Base-by-base conservation (phyloP, 805 yeast species). In the Candida chilensis region DNA sequence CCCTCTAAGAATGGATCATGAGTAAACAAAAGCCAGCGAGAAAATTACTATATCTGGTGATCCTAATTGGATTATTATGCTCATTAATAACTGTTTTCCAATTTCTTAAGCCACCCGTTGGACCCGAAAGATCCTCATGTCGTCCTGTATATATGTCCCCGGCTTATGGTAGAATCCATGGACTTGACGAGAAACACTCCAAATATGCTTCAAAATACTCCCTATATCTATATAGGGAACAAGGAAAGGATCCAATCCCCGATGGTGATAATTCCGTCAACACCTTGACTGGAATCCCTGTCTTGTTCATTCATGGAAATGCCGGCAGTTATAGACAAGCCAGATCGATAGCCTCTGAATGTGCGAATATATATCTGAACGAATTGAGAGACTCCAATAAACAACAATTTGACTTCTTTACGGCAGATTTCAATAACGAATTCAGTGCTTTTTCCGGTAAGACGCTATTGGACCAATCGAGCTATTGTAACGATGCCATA, bases 361-460 rank as follows among this genome's bases (percentile, higher is more conserved):
- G 83, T 16, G 69, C 95, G 2, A 64, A 66, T 25, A 41, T 70
- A 3, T 78, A 60, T 40, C 67, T 59, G 38, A 67, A 67, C 3
- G 50, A 47, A 31, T 27, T 47, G 11, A 28, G 36, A 27, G 39
- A 37, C 21, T 36, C 37, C 9, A 40, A 45, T 20, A 40, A 48
- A 32, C 45, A 59, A 31, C 74, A 72, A 39, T 59, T 85, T 31
- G 98, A 92, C 50, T 82, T 88, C 50, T 90, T 87, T 50, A 66
- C 94, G 1, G 94, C 94, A 1, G 95, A 90, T 51, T 92, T 90
- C 59, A 87, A 88, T 47, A 97, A 88, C 54, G 97, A 92, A 47
- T 78, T 86, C 42, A 87, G 96, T 1, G 97, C 97, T 0, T 84
- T 90, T 52, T 96, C 90, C 52, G 98, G 98, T 1, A 67, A 90